Conservation (phyloP, 2,329 filamentous ascomycete species). For the Calonectria ilicicola region DNA sequence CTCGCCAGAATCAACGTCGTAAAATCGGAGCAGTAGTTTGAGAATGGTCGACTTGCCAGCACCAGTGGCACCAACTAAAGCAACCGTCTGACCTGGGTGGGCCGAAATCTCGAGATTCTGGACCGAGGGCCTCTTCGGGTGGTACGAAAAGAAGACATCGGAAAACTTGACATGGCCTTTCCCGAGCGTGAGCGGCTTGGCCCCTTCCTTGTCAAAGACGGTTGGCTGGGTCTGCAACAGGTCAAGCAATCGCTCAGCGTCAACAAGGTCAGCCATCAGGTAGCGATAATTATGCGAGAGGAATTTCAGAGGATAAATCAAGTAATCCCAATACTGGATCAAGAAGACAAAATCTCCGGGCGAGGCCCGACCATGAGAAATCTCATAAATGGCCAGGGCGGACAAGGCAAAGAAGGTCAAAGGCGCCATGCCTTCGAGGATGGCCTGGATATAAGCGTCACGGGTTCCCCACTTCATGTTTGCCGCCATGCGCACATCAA, state of each 20-base stretch:
- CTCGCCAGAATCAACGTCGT: slow-evolving; percentile 65
- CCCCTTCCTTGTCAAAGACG: slow-evolving; percentile 61
- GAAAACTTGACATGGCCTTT: slow-evolving; percentile 65
- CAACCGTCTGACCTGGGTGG: slow-evolving; percentile 66
- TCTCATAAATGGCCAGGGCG: slow-evolving; percentile 34
- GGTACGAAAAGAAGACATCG: slow-evolving; percentile 67
- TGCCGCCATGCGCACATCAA: slow-evolving; percentile 40
- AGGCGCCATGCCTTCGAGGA: slow-evolving; percentile 57
- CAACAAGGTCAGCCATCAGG: slow-evolving; percentile 63
- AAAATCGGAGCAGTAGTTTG: slow-evolving; percentile 71
- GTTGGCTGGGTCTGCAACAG: slow-evolving; percentile 69
- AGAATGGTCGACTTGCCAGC: slow-evolving; percentile 73
- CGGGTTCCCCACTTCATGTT: slow-evolving; percentile 32
- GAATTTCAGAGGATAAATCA: slow-evolving; percentile 54
- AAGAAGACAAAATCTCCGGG: slow-evolving; percentile 68
- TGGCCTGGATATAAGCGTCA: slow-evolving; percentile 35
- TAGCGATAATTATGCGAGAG: slow-evolving; percentile 44
- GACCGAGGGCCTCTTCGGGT: slow-evolving; percentile 63
- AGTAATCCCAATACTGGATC: slow-evolving; percentile 70
- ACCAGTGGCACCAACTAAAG: slow-evolving; percentile 72
- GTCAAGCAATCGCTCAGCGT: slow-evolving; percentile 71
- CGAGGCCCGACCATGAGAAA: slow-evolving; percentile 31
- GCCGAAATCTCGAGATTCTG: slow-evolving; percentile 61
- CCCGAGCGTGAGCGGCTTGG: slow-evolving; percentile 56
- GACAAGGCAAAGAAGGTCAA: slow-evolving; percentile 51